Evolutionary conservation across 805 yeast genomes (phyloP).

Genomic region (Saccharomycodes ludwigii): DNA sequence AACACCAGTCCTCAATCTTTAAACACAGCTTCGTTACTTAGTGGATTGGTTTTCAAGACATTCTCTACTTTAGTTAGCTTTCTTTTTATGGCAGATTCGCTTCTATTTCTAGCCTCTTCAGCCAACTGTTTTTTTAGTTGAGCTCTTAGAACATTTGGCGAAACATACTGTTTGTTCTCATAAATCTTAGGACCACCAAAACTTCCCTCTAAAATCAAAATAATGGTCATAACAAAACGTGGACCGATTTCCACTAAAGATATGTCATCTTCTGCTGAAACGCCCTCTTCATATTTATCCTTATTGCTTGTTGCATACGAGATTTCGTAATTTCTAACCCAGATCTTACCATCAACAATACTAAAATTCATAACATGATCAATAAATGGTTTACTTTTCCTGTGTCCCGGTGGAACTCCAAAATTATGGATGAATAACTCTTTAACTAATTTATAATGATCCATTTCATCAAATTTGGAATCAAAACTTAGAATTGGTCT

Average conservation of each 20-base stretch:
- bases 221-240: conserved; percentile 83
- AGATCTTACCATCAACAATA: conserved; percentile 83
- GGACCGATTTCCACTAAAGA: conserved; percentile 94
- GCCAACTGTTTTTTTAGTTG: conserved; percentile 75
- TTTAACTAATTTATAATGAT: conserved; percentile 61
- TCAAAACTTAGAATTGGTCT: conserved; percentile 91
- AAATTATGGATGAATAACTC: conserved; percentile 73
- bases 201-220: conserved; percentile 88
- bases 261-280: conserved; percentile 40
- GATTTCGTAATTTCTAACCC: conserved; percentile 94
- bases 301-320: conserved; percentile 41
- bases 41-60: conserved; percentile 68
- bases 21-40: conserved; percentile 66
- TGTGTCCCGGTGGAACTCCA: conserved; percentile 91
- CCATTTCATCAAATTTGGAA: conserved; percentile 42
- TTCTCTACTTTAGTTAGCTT: conserved; percentile 66
- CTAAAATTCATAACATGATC: conserved; percentile 93
- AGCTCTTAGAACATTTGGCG: conserved; percentile 91
- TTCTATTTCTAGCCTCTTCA: conserved; percentile 60
- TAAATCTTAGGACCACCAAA: conserved; percentile 96
- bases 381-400: conserved; percentile 86
- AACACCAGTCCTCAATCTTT: conserved; percentile 24
- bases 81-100: conserved; percentile 65
- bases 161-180: conserved; percentile 92
- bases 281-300: conserved; percentile 38